Base-by-base conservation (phyloP, 2,329 filamentous ascomycete genomes). In the Diaporthe sp. region DNA sequence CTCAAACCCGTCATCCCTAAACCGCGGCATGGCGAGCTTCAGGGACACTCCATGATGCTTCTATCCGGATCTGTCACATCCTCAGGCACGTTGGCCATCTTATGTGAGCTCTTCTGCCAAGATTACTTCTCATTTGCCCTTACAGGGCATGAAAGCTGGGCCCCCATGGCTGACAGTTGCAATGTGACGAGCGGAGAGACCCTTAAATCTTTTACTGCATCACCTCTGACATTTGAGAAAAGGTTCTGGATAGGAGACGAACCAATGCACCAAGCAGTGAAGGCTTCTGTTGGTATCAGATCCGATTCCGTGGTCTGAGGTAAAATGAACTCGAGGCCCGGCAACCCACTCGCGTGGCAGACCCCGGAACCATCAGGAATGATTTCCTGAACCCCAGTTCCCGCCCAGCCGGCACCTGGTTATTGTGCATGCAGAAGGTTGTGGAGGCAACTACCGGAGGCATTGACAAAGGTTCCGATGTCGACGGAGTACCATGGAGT, bases 301-400 rank as follows among this genome's bases (percentile, higher is more conserved):
- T 68, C 25, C 45, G 50, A 69, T 58, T 25, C 60, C 54, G 25
- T 45, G 42, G 54, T 45, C 54, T 47, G 60, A 66, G 54, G 54
- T 35, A 66, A 72, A 72, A 76, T 76, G 75, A 74, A 61, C 54
- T 70, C 68, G 61, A 66, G 54, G 55, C 30, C 54, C 68, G 47
- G 40, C 50, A 70, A 57, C 61, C 72, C 72, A 71, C 72, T 70
- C 42, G 64, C 35, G 38, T 42, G 47, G 74, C 68, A 74, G 61
- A 66, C n/a, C 30, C 28, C 52, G 72, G 60, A 55, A 38, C 54
- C 25, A 25, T 68, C 28, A 19, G 50, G n/a, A 58, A 42, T 28
- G 42, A 38, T 45, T 47, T 13, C 55, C 25, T 57, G 22, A 33
- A 47, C 61, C 60, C 61, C 50, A 70, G 30, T 52, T 68, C 47